Conservation (phyloP, 1,284 basidiomycete genomes). For the Marasmius fiardii region DNA sequence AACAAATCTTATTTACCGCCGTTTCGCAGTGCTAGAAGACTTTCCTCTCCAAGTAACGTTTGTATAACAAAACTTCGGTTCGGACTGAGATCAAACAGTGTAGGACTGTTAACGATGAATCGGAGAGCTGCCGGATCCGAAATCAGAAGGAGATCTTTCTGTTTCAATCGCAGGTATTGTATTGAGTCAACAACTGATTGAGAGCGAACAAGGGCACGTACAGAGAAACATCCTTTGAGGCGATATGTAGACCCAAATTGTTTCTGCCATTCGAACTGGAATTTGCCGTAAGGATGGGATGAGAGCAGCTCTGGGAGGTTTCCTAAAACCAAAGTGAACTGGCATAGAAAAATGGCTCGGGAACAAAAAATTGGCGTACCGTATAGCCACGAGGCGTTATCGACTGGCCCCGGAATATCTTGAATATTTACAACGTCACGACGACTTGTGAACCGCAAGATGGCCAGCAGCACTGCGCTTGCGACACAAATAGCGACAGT, state of each 20-base stretch:
- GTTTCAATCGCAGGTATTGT: not conserved
- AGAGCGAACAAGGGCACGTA: conserved; percentile 6
- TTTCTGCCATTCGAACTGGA: conserved; percentile 6
- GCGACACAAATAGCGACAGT: too few relatives aligned
- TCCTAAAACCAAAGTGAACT: not conserved
- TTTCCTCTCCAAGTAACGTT: not conserved
- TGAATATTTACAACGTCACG: too few relatives aligned
- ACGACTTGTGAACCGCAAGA: too few relatives aligned
- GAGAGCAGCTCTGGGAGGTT: conserved; percentile 6
- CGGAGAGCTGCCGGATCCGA: not conserved
- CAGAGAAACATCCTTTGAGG: conserved; percentile 4
- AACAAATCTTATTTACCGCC: not conserved
- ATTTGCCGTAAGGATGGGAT: conserved; percentile 2
- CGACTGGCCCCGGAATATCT: too few relatives aligned
- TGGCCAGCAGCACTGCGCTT: too few relatives aligned
- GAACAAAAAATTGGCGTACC: too few relatives aligned
- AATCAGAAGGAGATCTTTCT: not conserved
- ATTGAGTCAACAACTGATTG: too few relatives aligned
- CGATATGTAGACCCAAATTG: conserved; percentile 3
- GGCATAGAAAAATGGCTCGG: too few relatives aligned
- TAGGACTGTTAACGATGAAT: not conserved
- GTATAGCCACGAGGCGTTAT: too few relatives aligned
- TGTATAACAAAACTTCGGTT: not conserved
- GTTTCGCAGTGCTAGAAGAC: not conserved
- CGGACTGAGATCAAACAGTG: not conserved